A percentile compares a stretch with the other conserved stretches of the same genome.
These are phyloP conservation scores for Fragilaria crotonensis DNA, from an alignment of 108 stramenopile genomes.

Conservation along the genomic window DNA sequence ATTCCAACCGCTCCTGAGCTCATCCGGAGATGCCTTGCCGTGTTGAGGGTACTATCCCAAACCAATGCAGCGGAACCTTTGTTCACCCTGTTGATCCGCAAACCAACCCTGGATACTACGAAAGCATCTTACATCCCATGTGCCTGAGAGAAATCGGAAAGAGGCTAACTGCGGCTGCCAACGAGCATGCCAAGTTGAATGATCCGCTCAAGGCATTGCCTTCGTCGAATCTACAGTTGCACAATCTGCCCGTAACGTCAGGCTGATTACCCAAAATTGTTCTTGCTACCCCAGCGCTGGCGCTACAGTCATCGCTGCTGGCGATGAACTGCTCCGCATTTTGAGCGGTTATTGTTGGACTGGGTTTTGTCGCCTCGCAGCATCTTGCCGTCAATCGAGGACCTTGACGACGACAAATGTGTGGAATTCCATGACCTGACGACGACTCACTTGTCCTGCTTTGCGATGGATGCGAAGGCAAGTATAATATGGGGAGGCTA, in stretches of 20 bases:
- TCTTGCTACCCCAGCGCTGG: slow-evolving; percentile 62
- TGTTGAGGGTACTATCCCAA: slow-evolving; percentile 58
- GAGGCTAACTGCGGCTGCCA: slow-evolving; percentile 42
- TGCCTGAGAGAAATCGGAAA: slow-evolving; percentile 66
- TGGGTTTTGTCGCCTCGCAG: slow-evolving; percentile 76
- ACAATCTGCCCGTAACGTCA: slow-evolving; percentile 69
- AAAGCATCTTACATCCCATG: slow-evolving; percentile 68
- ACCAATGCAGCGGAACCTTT: slow-evolving; percentile 60
- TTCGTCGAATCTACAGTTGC: slow-evolving; percentile 39
- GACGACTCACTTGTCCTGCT: slow-evolving; percentile 67
- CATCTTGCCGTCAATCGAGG: slow-evolving; percentile 37
- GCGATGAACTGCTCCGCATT: slow-evolving; percentile 69
- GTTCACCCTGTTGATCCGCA: slow-evolving; percentile 81
- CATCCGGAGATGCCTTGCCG: slow-evolving; percentile 79
- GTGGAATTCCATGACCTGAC: slow-evolving; percentile 65
- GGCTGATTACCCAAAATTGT: slow-evolving; percentile 60
- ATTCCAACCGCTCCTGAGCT: slow-evolving; percentile 67
- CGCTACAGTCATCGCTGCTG: slow-evolving; percentile 55
- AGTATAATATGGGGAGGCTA: slow-evolving; percentile 76
- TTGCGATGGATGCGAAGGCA: slow-evolving; percentile 89
- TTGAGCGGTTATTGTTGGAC: slow-evolving; percentile 83
- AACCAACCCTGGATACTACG: slow-evolving; percentile 80
- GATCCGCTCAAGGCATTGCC: neutral
- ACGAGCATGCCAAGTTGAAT: slow-evolving; percentile 3
- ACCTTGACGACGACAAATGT: slow-evolving; percentile 81